Evolutionary conservation across 192 early-diverging fungal species (phyloP), one percentile per base, ranked within the genome.

Genomic region (Backusella morwellensis): DNA sequence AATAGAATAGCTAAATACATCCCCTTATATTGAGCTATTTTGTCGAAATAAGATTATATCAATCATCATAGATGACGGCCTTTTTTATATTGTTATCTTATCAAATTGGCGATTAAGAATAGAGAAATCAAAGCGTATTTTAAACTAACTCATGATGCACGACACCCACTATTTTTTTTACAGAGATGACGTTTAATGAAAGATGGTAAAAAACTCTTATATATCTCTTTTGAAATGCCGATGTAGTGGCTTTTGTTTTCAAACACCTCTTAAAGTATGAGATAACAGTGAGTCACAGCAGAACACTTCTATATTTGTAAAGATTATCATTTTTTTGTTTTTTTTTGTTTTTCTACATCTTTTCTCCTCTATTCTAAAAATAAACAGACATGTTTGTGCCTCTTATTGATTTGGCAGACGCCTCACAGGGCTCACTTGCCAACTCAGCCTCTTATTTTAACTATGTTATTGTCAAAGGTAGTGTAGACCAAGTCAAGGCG

Each of bases 391-490:
- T 75, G 74, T 75, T 75, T 42, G 66, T 75, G 40, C 59, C 74
- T 75, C 40, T 38, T 41, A 23, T 75, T 66, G 74, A 75, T 63
- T 44, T 75, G 66, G 36, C 38, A 29, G 74, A 75, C 29, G 47
- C 35, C 23, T 36, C 50, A 38, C 74, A 67, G 35, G 15, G 36
- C 4, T 44, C 56, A 17, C 17, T 75, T 19, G 19, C 26, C 21
- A 54, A 35, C 26, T 68, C 77, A 68, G n/a, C 73, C 38, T 63
- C 70, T 21, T 78, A 63, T 26, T 50, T 78, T 21, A 72, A 66
- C 11, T 36, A 11, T 38, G 77, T 71, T 47, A 21, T 73, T 52
- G 40, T 78, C 9, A 78, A 78, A 44, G 70, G 35, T 50, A 79
- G 32, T 17, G 50, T 79, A 5, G 73, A 69, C 9, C 29, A 36